These are phyloP conservation scores for Metschnikowia hibisci DNA, from an alignment of 805 yeast species.

Conservation along the genomic window DNA sequence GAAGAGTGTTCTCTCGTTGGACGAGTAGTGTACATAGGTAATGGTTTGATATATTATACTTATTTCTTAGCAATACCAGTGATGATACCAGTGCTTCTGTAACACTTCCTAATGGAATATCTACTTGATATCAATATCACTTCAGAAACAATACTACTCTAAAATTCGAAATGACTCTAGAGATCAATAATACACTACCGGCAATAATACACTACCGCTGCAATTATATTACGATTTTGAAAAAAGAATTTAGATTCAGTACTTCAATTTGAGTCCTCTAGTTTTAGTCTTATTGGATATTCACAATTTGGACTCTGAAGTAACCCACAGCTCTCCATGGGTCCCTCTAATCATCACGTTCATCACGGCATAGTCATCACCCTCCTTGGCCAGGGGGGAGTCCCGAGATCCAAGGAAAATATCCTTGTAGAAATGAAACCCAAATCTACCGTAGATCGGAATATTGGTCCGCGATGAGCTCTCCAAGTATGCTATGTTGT, in stretches of 20 bases:
- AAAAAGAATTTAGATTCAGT: too few species aligned
- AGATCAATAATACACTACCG: too few species aligned
- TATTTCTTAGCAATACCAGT: not conserved
- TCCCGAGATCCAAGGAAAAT: slow-evolving; percentile 40
- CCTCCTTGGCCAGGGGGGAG: slow-evolving; percentile 26
- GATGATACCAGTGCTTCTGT: not conserved
- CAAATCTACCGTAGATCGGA: slow-evolving; percentile 52
- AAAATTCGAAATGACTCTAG: too few species aligned
- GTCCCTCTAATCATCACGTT: slow-evolving; percentile 41
- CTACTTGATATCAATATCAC: too few species aligned
- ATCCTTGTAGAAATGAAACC: slow-evolving; percentile 47
- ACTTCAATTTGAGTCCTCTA: too few species aligned
- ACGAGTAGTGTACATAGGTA: slow-evolving; percentile 27
- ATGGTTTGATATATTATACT: not conserved
- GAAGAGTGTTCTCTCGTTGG: slow-evolving; percentile 41
- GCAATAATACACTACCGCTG: too few species aligned
- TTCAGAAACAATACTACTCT: too few species aligned
- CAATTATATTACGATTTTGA: too few species aligned
- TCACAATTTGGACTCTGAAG: slow-evolving; percentile 13
- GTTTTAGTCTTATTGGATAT: too few species aligned
- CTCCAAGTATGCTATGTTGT: slow-evolving; percentile 46
- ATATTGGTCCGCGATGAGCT: slow-evolving; percentile 44
- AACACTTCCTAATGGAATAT: too few species aligned
- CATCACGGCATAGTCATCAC: slow-evolving; percentile 40
- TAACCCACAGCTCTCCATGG: slow-evolving; percentile 31